A percentile compares a stretch with the other conserved stretches of the same genome.
phyloP scores from a whole-genome alignment of 495 filamentous ascomycete genomes.

The Talaromyces liani region DNA sequence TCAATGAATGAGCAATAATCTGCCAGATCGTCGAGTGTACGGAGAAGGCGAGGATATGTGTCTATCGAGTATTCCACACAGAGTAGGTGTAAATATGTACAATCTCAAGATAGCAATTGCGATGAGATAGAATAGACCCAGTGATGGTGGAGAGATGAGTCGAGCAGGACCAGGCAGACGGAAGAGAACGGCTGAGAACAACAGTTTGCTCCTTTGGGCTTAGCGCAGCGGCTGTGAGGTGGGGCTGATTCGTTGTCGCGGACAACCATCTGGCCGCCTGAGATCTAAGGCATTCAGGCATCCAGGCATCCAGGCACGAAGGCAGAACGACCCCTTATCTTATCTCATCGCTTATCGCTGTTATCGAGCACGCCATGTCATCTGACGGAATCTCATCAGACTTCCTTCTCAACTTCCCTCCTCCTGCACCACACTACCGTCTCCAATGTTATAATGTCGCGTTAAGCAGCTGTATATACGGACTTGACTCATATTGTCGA shows the following conservation, averaged over 20 bases:
- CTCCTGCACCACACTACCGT: not conserved
- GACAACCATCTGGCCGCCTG: constrained; percentile 25
- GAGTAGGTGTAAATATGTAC: not conserved
- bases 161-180: constrained; percentile 6
- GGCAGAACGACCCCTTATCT: not conserved
- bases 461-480: not conserved
- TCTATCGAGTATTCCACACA: not conserved
- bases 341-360: not conserved
- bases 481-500: not conserved
- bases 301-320: not conserved
- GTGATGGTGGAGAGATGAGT: constrained; percentile 2
- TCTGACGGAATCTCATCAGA: not conserved
- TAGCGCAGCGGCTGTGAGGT: constrained; percentile 21
- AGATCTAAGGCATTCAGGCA: not conserved
- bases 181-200: constrained; percentile 17
- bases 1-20: not conserved
- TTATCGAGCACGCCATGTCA: constrained; percentile 3
- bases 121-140: not conserved
- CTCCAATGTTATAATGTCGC: not conserved
- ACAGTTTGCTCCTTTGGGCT: constrained; percentile 34
- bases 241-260: constrained; percentile 24
- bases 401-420: not conserved
- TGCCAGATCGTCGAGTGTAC: not conserved
- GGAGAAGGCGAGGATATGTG: not conserved
- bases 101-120: not conserved